Base-by-base conservation (phyloP, 148 eudicot species). In the Rheum nobile region DNA sequence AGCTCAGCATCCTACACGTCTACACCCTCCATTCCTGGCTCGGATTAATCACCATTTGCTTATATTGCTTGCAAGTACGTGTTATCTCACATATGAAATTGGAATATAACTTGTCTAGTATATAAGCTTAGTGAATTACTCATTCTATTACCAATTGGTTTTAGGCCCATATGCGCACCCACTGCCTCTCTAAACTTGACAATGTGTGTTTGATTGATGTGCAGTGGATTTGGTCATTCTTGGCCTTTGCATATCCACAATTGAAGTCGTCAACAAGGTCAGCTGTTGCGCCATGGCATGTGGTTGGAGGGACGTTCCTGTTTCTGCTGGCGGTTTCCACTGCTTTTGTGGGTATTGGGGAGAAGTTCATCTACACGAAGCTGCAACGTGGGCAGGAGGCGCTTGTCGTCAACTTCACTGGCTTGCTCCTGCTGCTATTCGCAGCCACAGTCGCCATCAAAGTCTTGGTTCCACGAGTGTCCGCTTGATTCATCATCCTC, bases 261-360 rank as follows among this genome's bases (percentile, higher is more conserved):
- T 10, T 65, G 22, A 65, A 65, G 41, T 34, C 70, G 9, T 65
- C 70, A 17, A 22, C 41, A 65, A 65, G 70, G 6, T 32, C 70
- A 65, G 70, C 39, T 31, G 3, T 34, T 16, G 10, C 32, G 41
- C 70, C 70, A 5, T 65, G 70, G 70, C 70, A 65, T 65, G 70
- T 65, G 11, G 70, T 65, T 13, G 70, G 70, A 14, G 70, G 70
- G 22, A 14, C 13, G 22, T 13, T 65, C 21, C 9, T 65, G 70
- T 65, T 65, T 32, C 22, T 65, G 10, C 2, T 34, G 8, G 38
- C 70, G 41, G 39, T 65, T 65, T 32, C 39, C 22, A 65, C 39
- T 32, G 70, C 70, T 7, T 65, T 65, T 32, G 70, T 65, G 70
- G 70, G 70, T 31, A 41, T 65, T 17, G 41, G 22, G n/a, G 70